These are phyloP conservation scores for Rhytidiadelphus loreus DNA, from an alignment of 225 moss, liverwort and hornwort species.

Conservation along the genomic window DNA sequence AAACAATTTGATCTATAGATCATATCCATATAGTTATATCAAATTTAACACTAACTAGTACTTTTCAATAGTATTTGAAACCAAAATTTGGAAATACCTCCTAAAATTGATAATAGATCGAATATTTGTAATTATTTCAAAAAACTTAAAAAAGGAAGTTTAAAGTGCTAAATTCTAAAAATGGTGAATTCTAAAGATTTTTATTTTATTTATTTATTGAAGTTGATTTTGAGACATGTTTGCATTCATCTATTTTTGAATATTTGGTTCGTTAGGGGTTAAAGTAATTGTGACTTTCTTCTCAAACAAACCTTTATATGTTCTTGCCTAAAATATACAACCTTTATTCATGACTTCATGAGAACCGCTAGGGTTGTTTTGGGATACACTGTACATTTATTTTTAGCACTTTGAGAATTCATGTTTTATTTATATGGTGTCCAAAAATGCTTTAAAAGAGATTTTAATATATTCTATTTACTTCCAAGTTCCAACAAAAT, in stretches of 20 bases:
- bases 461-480: neutral
- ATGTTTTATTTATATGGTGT: neutral
- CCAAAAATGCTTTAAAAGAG: accelerated
- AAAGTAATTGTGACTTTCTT: neutral
- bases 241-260: neutral
- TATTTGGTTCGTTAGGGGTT: neutral
- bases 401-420: neutral
- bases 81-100: accelerated
- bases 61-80: neutral
- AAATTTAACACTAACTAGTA: too few species aligned
- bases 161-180: too few species aligned
- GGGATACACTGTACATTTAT: accelerated
- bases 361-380: neutral
- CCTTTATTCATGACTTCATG: neutral
- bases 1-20: neutral
- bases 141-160: neutral
- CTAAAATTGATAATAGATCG: too few species aligned
- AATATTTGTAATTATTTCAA: neutral
- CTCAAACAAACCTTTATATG: accelerated
- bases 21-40: neutral
- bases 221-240: neutral
- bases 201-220: neutral
- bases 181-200: neutral
- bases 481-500: neutral
- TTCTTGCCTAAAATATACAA: neutral